Conservation (phyloP, 2,329 filamentous ascomycete genomes). For the Cercospora zeina region DNA sequence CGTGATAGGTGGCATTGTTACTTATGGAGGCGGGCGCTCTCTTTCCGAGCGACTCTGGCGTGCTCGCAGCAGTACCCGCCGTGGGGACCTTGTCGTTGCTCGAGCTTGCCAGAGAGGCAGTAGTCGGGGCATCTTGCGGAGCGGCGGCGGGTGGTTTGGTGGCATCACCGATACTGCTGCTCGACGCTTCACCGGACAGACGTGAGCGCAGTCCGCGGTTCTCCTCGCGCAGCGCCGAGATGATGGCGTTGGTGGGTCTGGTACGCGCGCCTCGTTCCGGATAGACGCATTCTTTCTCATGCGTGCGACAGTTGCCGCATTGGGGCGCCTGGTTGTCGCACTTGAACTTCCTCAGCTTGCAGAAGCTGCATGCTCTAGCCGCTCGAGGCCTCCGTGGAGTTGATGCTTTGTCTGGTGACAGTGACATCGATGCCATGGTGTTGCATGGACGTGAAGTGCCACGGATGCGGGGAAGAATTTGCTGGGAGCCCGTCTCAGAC, state of each 20-base stretch:
- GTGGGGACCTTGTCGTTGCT: background rate
- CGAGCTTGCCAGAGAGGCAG: background rate
- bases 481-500: background rate
- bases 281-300: slow-evolving; percentile 50
- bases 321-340: slow-evolving; percentile 51
- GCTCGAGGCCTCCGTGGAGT: slow-evolving; percentile 13
- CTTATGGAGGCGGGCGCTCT: slow-evolving; percentile 23
- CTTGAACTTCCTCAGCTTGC: slow-evolving; percentile 46
- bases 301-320: slow-evolving; percentile 51
- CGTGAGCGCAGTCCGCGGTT: slow-evolving; percentile 25
- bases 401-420: background rate
- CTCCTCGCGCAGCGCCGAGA: slow-evolving; percentile 26
- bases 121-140: background rate
- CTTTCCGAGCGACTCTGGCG: slow-evolving; percentile 1
- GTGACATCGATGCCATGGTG: slow-evolving; percentile 4
- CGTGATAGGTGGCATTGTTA: slow-evolving; percentile 51
- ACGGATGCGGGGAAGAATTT: background rate
- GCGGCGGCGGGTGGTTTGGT: background rate
- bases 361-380: slow-evolving; percentile 17
- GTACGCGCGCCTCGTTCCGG: slow-evolving; percentile 41
- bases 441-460: background rate
- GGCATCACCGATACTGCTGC: slow-evolving; percentile 1
- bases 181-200: slow-evolving; percentile 1
- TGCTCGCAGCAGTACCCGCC: slow-evolving; percentile 1
- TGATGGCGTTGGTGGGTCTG: slow-evolving; percentile 32